Evolutionary conservation across 2,329 filamentous ascomycete species (phyloP).

Genomic region (Fusarium irregulare): DNA sequence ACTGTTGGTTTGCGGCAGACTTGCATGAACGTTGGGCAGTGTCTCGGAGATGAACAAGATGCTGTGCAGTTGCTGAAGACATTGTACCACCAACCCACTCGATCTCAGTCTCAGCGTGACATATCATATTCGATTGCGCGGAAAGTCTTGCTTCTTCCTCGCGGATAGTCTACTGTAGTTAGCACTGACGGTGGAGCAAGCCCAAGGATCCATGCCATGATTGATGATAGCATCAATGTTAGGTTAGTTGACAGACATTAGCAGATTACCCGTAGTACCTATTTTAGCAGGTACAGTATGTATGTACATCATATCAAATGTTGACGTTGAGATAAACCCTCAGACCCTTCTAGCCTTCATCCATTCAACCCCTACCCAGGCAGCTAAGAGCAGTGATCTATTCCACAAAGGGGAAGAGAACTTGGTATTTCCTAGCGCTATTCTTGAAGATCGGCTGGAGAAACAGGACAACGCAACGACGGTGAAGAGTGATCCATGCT

Average conservation of each 20-base stretch:
- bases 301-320: not conserved
- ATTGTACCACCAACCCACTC: not conserved
- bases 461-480: constrained; percentile 21
- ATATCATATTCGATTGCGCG: constrained; percentile 11
- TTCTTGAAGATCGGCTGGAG: constrained; percentile 24
- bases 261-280: not conserved
- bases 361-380: constrained; percentile 15
- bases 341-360: constrained; percentile 10
- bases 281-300: not conserved
- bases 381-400: constrained; percentile 18
- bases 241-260: not conserved
- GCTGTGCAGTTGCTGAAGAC: not conserved
- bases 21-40: constrained; percentile 19
- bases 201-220: not conserved
- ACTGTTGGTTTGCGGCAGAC: constrained; percentile 2
- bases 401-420: constrained; percentile 14
- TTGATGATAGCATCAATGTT: constrained; percentile 1
- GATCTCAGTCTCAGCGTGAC: not conserved
- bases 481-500: constrained; percentile 22
- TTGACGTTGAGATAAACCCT: not conserved
- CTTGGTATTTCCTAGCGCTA: constrained; percentile 24
- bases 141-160: not conserved
- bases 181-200: not conserved
- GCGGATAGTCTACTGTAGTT: not conserved
- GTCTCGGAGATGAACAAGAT: constrained; percentile 2